Evolutionary conservation across 2,329 filamentous ascomycete genomes (phyloP).

Genomic region (Cladosporium oxysporum): DNA sequence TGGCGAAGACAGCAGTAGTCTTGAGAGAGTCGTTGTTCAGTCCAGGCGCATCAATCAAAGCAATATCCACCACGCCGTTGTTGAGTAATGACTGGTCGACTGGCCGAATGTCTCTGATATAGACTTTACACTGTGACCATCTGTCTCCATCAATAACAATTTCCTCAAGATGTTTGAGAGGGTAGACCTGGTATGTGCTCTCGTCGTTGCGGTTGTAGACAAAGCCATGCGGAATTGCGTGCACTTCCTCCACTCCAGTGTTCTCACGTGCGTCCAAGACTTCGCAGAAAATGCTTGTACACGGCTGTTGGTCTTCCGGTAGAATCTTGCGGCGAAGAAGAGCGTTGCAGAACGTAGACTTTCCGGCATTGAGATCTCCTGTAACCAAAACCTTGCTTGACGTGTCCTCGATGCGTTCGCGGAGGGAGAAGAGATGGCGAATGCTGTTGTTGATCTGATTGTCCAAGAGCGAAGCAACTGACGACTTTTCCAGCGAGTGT

Average conservation of each 20-base stretch:
- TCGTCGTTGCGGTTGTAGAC: constrained; percentile 88
- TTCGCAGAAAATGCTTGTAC: constrained; percentile 97
- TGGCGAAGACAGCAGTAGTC: constrained; percentile 93
- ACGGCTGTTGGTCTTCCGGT: constrained; percentile 96
- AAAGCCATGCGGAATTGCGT: constrained; percentile 82
- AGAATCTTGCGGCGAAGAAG: constrained; percentile 86
- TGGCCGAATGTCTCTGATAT: constrained; percentile 83
- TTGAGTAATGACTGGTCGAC: constrained; percentile 94
- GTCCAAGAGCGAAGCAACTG: constrained; percentile 85
- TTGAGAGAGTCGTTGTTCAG: constrained; percentile 95
- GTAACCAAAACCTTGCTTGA: constrained; percentile 96
- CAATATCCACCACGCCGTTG: constrained; percentile 97
- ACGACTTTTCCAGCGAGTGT: constrained; percentile 89
- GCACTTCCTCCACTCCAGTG: constrained; percentile 87
- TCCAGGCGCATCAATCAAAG: constrained; percentile 92
- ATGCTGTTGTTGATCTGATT: constrained; percentile 94
- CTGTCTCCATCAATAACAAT: constrained; percentile 86
- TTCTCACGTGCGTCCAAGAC: constrained; percentile 93
- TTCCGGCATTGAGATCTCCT: constrained; percentile 93
- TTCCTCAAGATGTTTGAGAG: constrained; percentile 75
- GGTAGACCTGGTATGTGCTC: constrained; percentile 87
- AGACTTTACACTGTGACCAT: constrained; percentile 95
- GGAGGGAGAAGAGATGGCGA: constrained; percentile 80
- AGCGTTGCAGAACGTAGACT: constrained; percentile 99
- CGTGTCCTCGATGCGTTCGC: constrained; percentile 94